Percentiles rank a stretch among this genome's conserved stretches.
Evolutionary conservation across 2,329 filamentous ascomycete species (phyloP).

Genomic region (Alternaria panax): DNA sequence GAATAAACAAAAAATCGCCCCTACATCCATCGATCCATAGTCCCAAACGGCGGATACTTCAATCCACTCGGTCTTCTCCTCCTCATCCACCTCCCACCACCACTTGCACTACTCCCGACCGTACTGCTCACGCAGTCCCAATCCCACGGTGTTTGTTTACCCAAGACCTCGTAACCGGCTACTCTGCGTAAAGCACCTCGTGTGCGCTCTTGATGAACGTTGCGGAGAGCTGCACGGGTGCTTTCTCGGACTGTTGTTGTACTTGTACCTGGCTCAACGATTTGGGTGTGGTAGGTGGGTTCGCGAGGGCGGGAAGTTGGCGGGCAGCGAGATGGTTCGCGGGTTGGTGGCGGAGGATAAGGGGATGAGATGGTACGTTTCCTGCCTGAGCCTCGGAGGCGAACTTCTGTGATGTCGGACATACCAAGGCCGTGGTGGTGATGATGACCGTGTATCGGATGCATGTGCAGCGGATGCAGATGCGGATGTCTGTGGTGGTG

Average conservation of each 20-base stretch:
- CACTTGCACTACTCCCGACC: slow-evolving; percentile 22
- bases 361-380: slow-evolving; percentile 23
- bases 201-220: slow-evolving; percentile 20
- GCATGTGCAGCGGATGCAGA: slow-evolving; percentile 37
- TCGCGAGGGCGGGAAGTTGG: slow-evolving; percentile 19
- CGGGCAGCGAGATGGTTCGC: slow-evolving; percentile 13
- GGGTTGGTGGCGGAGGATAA: slow-evolving; percentile 25
- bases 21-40: slow-evolving; percentile 36
- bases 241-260: slow-evolving; percentile 30
- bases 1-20: background rate
- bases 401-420: slow-evolving; percentile 3
- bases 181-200: slow-evolving; percentile 33
- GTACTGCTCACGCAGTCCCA: slow-evolving; percentile 47
- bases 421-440: slow-evolving; percentile 9
- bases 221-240: slow-evolving; percentile 36
- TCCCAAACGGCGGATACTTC: slow-evolving; percentile 40
- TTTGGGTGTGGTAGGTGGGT: slow-evolving; percentile 42
- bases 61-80: slow-evolving; percentile 18
- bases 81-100: slow-evolving; percentile 13
- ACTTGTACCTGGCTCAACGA: slow-evolving; percentile 28
- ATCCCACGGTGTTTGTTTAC: slow-evolving; percentile 41
- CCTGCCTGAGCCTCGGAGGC: slow-evolving; percentile 32
- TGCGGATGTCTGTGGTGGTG: slow-evolving; percentile 27
- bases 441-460: slow-evolving; percentile 29
- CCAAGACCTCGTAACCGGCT: slow-evolving; percentile 43